These are phyloP conservation scores for Hypoxylon sp. DNA, from an alignment of 2,329 filamentous ascomycete genomes.

Conservation along the genomic window DNA sequence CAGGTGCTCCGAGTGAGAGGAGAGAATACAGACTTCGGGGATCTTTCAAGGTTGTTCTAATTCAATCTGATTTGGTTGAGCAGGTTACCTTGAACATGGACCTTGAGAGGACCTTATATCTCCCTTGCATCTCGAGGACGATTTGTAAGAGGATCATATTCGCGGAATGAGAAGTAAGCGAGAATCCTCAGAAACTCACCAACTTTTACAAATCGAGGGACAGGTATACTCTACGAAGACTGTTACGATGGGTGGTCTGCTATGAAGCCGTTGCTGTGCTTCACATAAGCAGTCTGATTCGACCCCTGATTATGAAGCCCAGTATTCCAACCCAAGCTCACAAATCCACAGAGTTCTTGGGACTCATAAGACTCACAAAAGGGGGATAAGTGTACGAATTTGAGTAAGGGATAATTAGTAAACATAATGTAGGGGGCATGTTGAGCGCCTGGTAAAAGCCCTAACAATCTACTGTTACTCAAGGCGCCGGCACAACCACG, in stretches of 20 bases:
- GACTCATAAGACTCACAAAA: no score
- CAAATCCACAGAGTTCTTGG: no score
- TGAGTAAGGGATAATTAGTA: neutral
- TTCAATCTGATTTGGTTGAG: neutral
- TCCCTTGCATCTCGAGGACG: neutral
- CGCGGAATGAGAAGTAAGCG: neutral
- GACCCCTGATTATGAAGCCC: slow-evolving; percentile 19
- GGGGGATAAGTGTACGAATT: neutral
- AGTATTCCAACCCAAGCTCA: no score
- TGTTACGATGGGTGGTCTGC: neutral
- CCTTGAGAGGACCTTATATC: neutral
- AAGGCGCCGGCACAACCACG: neutral
- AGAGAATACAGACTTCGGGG: neutral
- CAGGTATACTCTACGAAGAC: neutral
- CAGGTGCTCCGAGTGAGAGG: neutral
- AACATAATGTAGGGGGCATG: no score
- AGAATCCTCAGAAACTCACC: neutral
- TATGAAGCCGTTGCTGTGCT: slow-evolving; percentile 4
- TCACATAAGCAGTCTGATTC: slow-evolving; percentile 16
- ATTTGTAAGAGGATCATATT: neutral
- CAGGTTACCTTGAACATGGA: neutral
- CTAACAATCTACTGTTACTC: neutral
- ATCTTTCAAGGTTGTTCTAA: neutral
- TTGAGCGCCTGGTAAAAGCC: neutral
- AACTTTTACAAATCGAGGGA: no score